phyloP scores from a whole-genome alignment of 2,329 filamentous ascomycete genomes.

The Cryoendolithus antarcticus region DNA sequence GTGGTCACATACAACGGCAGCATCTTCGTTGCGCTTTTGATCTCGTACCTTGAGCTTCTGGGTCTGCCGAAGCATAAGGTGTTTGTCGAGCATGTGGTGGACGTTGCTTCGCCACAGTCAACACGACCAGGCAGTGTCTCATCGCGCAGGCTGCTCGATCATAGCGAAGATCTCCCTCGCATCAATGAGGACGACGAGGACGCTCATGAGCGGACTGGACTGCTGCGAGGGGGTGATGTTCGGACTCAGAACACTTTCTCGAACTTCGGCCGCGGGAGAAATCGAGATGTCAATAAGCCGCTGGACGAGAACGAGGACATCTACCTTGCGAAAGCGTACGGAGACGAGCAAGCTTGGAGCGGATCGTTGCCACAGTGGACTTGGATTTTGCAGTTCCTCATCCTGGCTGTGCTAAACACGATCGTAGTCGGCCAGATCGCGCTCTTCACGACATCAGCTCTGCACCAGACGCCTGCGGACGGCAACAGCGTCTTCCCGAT shows the following conservation, averaged over 20 bases:
- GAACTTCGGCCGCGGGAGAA: constrained; percentile 33
- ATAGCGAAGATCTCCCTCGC: constrained; percentile 5
- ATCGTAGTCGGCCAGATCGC: constrained; percentile 66
- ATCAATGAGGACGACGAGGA: constrained; percentile 23
- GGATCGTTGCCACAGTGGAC: constrained; percentile 65
- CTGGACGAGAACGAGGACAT: constrained; percentile 18
- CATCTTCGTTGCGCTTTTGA: constrained; percentile 59
- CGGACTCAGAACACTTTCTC: constrained; percentile 38
- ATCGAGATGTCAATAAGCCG: constrained; percentile 24
- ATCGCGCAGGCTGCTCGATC: constrained; percentile 14
- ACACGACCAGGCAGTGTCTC: constrained; percentile 16
- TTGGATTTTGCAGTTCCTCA: constrained; percentile 76
- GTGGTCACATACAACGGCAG: constrained; percentile 68
- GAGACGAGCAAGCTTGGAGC: constrained; percentile 77
- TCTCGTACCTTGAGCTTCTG: constrained; percentile 72
- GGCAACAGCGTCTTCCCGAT: constrained; percentile 60
- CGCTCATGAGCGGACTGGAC: constrained; percentile 44
- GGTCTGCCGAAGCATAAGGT: constrained; percentile 55
- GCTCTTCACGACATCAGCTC: constrained; percentile 57
- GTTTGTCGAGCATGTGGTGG: constrained; percentile 49
- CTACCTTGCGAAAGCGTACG: constrained; percentile 36
- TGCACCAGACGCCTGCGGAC: constrained; percentile 74
- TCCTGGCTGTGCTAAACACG: constrained; percentile 66
- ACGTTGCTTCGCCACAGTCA: constrained; percentile 10
- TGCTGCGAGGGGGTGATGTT: constrained; percentile 33